Base-by-base conservation (phyloP, 192 early-diverging fungal genomes). In the Coemansia sp. region DNA sequence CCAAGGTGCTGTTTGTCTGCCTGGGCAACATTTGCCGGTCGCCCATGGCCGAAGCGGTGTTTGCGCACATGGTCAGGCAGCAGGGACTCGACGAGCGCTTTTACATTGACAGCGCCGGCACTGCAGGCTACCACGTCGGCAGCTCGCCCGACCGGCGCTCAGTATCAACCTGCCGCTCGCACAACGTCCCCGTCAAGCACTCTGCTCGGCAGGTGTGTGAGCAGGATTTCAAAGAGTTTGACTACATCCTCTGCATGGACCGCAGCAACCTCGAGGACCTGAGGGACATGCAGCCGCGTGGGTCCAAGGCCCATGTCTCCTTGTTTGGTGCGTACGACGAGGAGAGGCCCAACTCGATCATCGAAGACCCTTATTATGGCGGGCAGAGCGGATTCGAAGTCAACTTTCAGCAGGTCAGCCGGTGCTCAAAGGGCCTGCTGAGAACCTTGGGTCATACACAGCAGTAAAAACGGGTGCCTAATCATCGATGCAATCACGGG, bases 31-130 rank as follows among this genome's bases (percentile, higher is more conserved):
- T 93, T 47, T 93, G 89, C 78, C 81, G 91, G 30, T 85, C 82
- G 5, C 90, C 91, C 4, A 97, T 95, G 95, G 92, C 92, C 33
- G 92, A 93, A 64, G 94, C 94, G 6, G 95, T 95, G 8, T 97
- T 98, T 61, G 64, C 72, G 1, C 78, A 88, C 50, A 77, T 72
- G 18, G 80, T 95, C n/a, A 73, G 79, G 24, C 27, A 86, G 45
- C 60, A 69, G 36, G 64, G 78, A 6, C 68, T 91, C 13, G 37
- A 51, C 14, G 58, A 73, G 4, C 49, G 49, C 1, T 91, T 96
- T 60, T 49, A 52, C 14, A 86, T 98, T 33, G 92, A 98, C 61
- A 89, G 86, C 56, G 86, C 86, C 9, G 95, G 95, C 14, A 95
- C 92, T 8, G 81, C 85, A 11, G 79, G 75, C 3, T 93, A 88